These are phyloP conservation scores for Colletotrichum euphorbiae DNA, from an alignment of 2,329 filamentous ascomycete genomes.

Conservation along the genomic window DNA sequence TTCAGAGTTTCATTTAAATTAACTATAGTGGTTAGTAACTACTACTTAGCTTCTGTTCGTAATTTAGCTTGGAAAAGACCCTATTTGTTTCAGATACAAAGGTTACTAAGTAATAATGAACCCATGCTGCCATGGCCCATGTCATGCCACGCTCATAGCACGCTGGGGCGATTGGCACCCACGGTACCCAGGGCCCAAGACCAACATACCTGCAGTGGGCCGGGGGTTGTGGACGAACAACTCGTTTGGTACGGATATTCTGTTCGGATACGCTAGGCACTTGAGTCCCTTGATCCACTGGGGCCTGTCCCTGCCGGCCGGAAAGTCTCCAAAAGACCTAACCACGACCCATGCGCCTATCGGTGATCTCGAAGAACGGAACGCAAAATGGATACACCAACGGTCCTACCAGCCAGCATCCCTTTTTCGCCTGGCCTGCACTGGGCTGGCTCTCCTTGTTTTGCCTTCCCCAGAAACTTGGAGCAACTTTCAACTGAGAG, in stretches of 20 bases:
- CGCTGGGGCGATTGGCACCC: conserved; percentile 33
- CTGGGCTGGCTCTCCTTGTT: conserved; percentile 18
- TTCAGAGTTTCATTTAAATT: too few species aligned
- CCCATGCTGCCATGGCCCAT: conserved; percentile 28
- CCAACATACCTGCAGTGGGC: conserved; percentile 24
- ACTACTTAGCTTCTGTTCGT: too few species aligned
- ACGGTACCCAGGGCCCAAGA: conserved; percentile 8
- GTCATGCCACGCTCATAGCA: conserved; percentile 37
- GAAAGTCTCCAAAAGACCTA: conserved; percentile 19
- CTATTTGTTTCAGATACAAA: too few species aligned
- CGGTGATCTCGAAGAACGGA: conserved; percentile 39
- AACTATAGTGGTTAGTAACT: too few species aligned
- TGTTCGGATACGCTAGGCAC: neutral
- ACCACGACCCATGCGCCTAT: conserved; percentile 38
- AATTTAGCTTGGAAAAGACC: too few species aligned
- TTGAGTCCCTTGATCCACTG: conserved; percentile 25
- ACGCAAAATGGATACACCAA: conserved; percentile 35
- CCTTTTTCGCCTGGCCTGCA: conserved; percentile 20
- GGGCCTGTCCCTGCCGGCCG: conserved; percentile 37
- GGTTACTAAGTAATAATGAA: too few species aligned
- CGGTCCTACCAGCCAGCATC: conserved; percentile 24
- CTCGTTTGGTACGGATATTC: conserved; percentile 31
- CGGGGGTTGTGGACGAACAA: conserved; percentile 36
- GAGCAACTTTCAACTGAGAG: neutral
- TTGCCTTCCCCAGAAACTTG: conserved; percentile 11